These are phyloP conservation scores for Flueggea neowawraea DNA, from an alignment of 441 rosid genomes.

Conservation along the genomic window DNA sequence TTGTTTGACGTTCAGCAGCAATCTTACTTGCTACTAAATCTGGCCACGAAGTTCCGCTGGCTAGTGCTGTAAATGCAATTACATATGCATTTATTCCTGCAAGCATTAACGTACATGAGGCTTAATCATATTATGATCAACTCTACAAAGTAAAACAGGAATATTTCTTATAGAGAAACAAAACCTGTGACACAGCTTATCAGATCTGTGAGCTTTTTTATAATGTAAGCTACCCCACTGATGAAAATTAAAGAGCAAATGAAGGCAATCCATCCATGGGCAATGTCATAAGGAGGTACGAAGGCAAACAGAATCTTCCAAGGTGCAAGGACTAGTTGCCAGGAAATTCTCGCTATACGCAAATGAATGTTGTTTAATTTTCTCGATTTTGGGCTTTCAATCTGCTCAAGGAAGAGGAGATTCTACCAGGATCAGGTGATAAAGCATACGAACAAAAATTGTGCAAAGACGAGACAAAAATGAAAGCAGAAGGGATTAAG, in stretches of 20 bases:
- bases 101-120: not conserved
- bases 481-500: not conserved
- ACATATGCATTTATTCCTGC: conserved; percentile 88
- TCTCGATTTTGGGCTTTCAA: conserved; percentile 58
- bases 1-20: conserved; percentile 87
- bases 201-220: conserved; percentile 69
- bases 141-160: conserved; percentile 3
- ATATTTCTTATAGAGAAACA: conserved; percentile 6
- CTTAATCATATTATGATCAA: conserved; percentile 6
- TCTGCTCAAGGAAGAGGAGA: conserved; percentile 37
- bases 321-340: conserved; percentile 67
- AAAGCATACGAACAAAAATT: not conserved
- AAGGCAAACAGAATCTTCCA: conserved; percentile 85
- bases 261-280: conserved; percentile 93
- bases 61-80: conserved; percentile 90
- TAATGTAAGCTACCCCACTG: conserved; percentile 74
- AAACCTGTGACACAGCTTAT: conserved; percentile 92
- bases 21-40: conserved; percentile 96
- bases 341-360: conserved; percentile 39
- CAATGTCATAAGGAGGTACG: conserved; percentile 86
- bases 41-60: conserved; percentile 93
- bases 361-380: conserved; percentile 40
- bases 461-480: not conserved
- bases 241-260: conserved; percentile 78
- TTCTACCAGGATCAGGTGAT: conserved; percentile 3